Percentiles rank a stretch among this genome's conserved stretches.
Evolutionary conservation across 164 flowering plant genomes (phyloP).

Genomic region (Magnolia officinalis): DNA sequence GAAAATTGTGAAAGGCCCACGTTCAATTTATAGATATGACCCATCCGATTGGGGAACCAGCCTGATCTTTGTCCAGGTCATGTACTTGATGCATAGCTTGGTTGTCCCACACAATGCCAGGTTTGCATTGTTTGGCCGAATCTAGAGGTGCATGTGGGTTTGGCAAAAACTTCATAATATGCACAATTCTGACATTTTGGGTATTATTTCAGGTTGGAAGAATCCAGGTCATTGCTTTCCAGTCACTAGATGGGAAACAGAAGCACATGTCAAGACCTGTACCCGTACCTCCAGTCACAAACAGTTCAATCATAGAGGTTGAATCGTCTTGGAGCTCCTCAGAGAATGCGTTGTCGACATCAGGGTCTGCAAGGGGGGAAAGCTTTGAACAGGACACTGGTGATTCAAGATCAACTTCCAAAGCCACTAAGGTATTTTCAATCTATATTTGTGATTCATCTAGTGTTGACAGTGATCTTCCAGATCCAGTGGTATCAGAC

Average conservation of each 20-base stretch:
- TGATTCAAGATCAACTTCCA: constrained; percentile 46
- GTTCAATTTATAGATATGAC: too few relatives aligned
- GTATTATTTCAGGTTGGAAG: constrained; percentile 78
- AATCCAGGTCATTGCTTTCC: constrained; percentile 95
- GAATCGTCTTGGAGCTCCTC: constrained; percentile 69
- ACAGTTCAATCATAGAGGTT: constrained; percentile 51
- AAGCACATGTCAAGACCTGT: constrained; percentile 38
- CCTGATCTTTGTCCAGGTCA: background rate
- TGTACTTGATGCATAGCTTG: background rate
- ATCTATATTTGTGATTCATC: background rate
- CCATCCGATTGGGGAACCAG: background rate
- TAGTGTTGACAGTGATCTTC: background rate
- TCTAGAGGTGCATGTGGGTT: background rate
- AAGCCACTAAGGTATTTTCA: constrained; percentile 45
- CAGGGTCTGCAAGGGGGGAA: constrained; percentile 41
- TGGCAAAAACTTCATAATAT: background rate
- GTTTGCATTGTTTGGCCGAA: background rate
- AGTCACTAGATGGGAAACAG: constrained; percentile 91
- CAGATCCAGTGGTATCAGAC: background rate
- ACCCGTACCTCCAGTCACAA: constrained; percentile 45
- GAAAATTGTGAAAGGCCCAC: background rate
- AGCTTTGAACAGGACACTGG: constrained; percentile 58
- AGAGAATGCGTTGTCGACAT: constrained; percentile 35
- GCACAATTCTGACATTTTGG: background rate
- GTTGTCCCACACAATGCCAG: background rate